A percentile compares a stretch with the other conserved stretches of the same genome.
Evolutionary conservation across 2,329 filamentous ascomycete genomes (phyloP).

Genomic region (Exophiala sp.): DNA sequence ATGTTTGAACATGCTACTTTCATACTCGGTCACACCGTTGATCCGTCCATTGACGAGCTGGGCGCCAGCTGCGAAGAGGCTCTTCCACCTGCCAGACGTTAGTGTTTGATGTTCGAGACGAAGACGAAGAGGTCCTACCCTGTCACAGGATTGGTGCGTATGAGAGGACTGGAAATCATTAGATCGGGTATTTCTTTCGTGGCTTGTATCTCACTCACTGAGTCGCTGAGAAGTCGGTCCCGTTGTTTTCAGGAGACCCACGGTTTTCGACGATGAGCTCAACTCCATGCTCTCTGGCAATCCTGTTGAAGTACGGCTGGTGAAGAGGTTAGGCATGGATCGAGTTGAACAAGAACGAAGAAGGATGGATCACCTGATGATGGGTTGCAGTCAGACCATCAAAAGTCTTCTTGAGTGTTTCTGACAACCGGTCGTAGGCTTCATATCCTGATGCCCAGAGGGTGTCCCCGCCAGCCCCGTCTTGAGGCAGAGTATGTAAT

Average conservation of each 20-base stretch:
- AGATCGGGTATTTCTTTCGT: no score
- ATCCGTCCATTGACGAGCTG: conserved; percentile 31
- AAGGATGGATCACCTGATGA: no score
- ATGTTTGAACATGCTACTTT: conserved; percentile 33
- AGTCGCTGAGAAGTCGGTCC: conserved; percentile 45
- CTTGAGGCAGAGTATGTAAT: conserved; percentile 48
- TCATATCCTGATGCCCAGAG: conserved; percentile 65
- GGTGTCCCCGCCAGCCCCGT: conserved; percentile 52
- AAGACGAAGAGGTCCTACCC: conserved; percentile 26
- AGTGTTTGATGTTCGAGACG: no score
- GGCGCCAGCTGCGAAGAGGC: conserved; percentile 35
- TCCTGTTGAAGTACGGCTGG: conserved; percentile 32
- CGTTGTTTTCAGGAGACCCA: conserved; percentile 55
- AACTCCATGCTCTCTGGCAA: conserved; percentile 32
- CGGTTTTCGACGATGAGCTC: conserved; percentile 31
- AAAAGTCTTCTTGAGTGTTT: conserved; percentile 45
- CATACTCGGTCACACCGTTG: conserved; percentile 33
- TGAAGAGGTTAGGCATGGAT: no score
- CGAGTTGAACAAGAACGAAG: no score
- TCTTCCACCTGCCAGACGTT: conserved; percentile 47
- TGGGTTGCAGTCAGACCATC: conserved; percentile 38
- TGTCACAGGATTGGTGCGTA: conserved; percentile 59
- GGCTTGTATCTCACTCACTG: conserved; percentile 32
- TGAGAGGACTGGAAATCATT: conserved; percentile 38
- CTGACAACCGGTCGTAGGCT: conserved; percentile 54